Percentiles rank a stretch among this genome's conserved stretches.
Conservation (phyloP, 805 yeast genomes). For the Candida khao-thaluensis region DNA sequence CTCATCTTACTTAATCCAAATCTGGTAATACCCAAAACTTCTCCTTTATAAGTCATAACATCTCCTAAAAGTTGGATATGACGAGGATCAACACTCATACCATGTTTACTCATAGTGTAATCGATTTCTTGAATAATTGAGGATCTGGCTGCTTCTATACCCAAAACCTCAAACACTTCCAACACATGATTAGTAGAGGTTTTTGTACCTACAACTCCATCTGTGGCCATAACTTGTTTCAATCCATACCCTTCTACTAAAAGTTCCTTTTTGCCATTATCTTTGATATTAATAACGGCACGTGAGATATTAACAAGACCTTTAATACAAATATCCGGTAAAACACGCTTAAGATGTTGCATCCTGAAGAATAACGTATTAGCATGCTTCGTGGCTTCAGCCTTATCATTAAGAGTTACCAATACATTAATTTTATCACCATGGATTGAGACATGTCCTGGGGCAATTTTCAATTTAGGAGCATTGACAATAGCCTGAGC, state of each 20-base stretch:
- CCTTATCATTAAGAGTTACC: conserved; percentile 45
- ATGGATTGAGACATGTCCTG: conserved; percentile 65
- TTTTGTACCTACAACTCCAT: conserved; percentile 87
- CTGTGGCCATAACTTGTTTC: conserved; percentile 94
- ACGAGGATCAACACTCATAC: conserved; percentile 99
- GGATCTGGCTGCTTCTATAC: conserved; percentile 96
- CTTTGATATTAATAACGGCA: conserved; percentile 92
- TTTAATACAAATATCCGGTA: conserved; percentile 87
- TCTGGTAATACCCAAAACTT: conserved; percentile 95
- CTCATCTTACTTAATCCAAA: conserved; percentile 98
- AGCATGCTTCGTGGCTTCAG: conserved; percentile 29
- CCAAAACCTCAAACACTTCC: conserved; percentile 85
- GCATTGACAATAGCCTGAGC: conserved; percentile 79
- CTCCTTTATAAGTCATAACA: conserved; percentile 99
- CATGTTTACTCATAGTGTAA: conserved; percentile 98
- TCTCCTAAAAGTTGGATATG: conserved; percentile 96
- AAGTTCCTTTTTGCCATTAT: conserved; percentile 82
- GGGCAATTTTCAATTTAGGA: conserved; percentile 82
- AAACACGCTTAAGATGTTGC: conserved; percentile 81
- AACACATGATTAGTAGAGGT: conserved; percentile 90
- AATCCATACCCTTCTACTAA: conserved; percentile 97
- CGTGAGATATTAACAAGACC: conserved; percentile 90
- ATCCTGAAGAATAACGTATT: conserved; percentile 76
- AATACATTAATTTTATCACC: conserved; percentile 69
- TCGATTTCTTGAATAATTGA: conserved; percentile 93